phyloP scores from a whole-genome alignment of 108 stramenopile genomes.

The Cyclotella distinguenda region DNA sequence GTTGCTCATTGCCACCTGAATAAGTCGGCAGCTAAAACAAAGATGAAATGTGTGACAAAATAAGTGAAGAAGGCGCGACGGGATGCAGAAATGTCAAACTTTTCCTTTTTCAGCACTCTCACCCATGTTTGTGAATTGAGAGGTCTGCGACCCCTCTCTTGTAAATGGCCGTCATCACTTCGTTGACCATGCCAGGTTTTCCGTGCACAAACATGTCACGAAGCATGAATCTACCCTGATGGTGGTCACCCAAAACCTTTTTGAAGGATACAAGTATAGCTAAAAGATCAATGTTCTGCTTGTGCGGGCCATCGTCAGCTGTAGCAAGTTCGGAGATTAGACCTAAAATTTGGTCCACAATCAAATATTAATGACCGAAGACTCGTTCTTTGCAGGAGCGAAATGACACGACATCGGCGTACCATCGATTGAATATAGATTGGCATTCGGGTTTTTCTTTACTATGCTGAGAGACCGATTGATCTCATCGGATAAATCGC shows the following conservation, averaged over 20 bases:
- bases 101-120: constrained; percentile 15
- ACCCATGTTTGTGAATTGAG: constrained; percentile 85
- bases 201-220: constrained; percentile 91
- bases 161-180: constrained; percentile 50
- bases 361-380: too few species aligned
- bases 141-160: constrained; percentile 69
- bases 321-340: constrained; percentile 19
- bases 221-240: constrained; percentile 92
- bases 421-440: constrained; percentile 31
- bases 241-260: constrained; percentile 70
- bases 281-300: constrained; percentile 63
- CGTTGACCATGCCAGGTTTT: constrained; percentile 66
- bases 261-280: constrained; percentile 73
- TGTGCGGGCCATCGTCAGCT: constrained; percentile 50
- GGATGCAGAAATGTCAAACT: not conserved
- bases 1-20: constrained; percentile 86
- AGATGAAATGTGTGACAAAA: not conserved
- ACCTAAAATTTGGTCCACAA: constrained; percentile 3
- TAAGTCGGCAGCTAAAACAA: constrained; percentile 82
- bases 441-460: constrained; percentile 21
- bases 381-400: too few species aligned
- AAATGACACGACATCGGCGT: too few species aligned
- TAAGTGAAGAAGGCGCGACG: not conserved
- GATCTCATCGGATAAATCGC: too few species aligned
- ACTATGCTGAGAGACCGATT: not conserved